Conservation (phyloP, 495 filamentous ascomycete genomes). For the Staphylotrichum longicolle region DNA sequence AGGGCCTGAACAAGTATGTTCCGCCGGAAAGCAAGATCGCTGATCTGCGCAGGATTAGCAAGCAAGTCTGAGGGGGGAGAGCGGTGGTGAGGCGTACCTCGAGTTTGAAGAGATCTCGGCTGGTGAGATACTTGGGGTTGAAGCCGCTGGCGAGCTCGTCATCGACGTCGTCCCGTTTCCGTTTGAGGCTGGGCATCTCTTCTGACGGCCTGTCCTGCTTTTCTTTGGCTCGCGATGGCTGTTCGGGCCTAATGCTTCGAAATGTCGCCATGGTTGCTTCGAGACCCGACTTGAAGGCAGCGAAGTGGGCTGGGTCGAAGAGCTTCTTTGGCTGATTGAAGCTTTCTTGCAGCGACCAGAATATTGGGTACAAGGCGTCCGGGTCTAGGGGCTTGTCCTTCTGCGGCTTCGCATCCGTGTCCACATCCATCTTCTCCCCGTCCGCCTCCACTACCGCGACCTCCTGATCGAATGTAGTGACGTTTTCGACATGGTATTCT, state of each 20-base stretch:
- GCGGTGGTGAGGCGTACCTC: conserved; percentile 57
- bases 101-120: conserved; percentile 88
- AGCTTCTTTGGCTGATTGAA: conserved; percentile 87
- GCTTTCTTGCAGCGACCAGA: conserved; percentile 87
- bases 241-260: conserved; percentile 70
- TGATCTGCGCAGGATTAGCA: conserved; percentile 56
- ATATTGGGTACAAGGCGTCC: conserved; percentile 80
- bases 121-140: conserved; percentile 97
- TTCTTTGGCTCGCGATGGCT: conserved; percentile 36
- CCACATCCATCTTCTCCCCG: conserved; percentile 61
- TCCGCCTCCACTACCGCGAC: conserved; percentile 43
- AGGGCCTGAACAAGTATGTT: conserved; percentile 93
- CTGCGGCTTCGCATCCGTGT: conserved; percentile 36
- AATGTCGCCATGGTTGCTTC: conserved; percentile 78
- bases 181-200: conserved; percentile 63
- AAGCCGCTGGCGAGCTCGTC: conserved; percentile 69
- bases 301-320: conserved; percentile 68
- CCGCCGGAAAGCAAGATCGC: conserved; percentile 87
- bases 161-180: conserved; percentile 64
- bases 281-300: conserved; percentile 73
- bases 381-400: conserved; percentile 52
- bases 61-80: background rate
- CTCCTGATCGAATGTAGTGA: conserved; percentile 75
- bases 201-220: conserved; percentile 52
- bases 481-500: conserved; percentile 94